These are phyloP conservation scores for Aquanectria penicillioides DNA, from an alignment of 2,329 filamentous ascomycete genomes.

Conservation along the genomic window DNA sequence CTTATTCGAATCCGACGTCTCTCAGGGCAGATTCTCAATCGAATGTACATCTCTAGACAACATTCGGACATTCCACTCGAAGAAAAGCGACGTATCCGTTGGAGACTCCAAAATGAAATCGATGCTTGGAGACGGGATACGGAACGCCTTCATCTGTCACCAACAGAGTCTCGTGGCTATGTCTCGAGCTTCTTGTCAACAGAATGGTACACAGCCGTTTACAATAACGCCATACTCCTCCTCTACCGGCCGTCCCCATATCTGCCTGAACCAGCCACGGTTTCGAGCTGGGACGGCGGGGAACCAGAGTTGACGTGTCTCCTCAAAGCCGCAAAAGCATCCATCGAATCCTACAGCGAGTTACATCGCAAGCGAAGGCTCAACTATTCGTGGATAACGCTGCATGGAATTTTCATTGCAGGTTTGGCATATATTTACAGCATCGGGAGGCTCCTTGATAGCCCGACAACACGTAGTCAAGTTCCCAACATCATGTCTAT, in stretches of 20 bases:
- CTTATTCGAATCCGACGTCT: constrained; percentile 14
- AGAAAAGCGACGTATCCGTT: background rate
- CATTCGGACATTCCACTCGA: background rate
- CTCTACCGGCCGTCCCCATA: constrained; percentile 21
- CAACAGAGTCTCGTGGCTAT: background rate
- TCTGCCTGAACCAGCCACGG: constrained; percentile 4
- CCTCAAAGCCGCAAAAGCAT: background rate
- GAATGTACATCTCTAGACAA: constrained; percentile 13
- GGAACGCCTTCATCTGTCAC: background rate
- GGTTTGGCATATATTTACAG: constrained; percentile 14
- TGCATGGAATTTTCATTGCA: constrained; percentile 17
- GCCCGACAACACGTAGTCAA: background rate
- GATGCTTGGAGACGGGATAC: constrained; percentile 12
- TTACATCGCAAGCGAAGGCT: constrained; percentile 14
- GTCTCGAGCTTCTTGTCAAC: constrained; percentile 4
- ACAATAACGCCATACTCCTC: constrained; percentile 15
- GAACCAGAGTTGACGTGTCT: background rate
- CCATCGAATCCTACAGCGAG: constrained; percentile 13
- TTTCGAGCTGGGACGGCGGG: background rate
- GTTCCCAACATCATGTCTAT: constrained; percentile 1
- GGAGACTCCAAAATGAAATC: constrained; percentile 4
- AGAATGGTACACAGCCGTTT: constrained; percentile 18
- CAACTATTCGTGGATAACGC: constrained; percentile 24
- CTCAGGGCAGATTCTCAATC: constrained; percentile 12
- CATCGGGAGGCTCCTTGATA: background rate